A percentile compares a stretch with the other conserved stretches of the same genome.
phyloP scores from a whole-genome alignment of 306 rosid species.

The Inga oerstediana region DNA sequence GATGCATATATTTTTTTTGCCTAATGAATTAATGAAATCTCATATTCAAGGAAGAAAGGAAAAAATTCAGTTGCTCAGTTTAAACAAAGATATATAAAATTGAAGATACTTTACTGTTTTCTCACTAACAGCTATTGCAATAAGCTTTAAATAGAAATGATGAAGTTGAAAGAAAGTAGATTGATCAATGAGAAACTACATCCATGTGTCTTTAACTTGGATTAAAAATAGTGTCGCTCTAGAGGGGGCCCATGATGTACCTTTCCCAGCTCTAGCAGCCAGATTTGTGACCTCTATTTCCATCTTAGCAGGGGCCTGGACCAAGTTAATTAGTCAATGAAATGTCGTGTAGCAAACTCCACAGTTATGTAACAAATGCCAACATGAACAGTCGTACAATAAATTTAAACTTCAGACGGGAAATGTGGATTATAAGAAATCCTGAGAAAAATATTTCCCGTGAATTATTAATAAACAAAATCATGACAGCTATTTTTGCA shows the following conservation, averaged over 20 bases:
- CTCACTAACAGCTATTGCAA: background rate
- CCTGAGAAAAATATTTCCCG: background rate
- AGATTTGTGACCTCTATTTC: conserved; percentile 98
- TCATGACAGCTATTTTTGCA: background rate
- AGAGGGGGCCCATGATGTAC: conserved; percentile 42
- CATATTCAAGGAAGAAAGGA: background rate
- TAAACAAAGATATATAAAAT: background rate
- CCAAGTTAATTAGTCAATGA: conserved; percentile 27
- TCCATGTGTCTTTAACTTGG: background rate
- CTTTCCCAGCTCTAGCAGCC: conserved; percentile 97
- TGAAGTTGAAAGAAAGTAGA: conserved; percentile 10
- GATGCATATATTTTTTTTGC: background rate
- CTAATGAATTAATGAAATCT: background rate
- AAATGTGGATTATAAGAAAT: background rate
- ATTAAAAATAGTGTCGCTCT: conserved; percentile 24
- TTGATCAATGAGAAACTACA: conserved; percentile 10
- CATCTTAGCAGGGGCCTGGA: conserved; percentile 86
- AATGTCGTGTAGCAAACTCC: conserved; percentile 9
- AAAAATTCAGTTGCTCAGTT: background rate
- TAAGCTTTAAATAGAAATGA: background rate
- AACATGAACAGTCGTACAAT: background rate
- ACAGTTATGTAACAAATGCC: background rate
- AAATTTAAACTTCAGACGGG: background rate
- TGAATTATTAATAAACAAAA: background rate
- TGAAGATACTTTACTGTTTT: background rate